These are phyloP conservation scores for Rosa hybrid DNA, from an alignment of 331 rosid species.

Conservation along the genomic window DNA sequence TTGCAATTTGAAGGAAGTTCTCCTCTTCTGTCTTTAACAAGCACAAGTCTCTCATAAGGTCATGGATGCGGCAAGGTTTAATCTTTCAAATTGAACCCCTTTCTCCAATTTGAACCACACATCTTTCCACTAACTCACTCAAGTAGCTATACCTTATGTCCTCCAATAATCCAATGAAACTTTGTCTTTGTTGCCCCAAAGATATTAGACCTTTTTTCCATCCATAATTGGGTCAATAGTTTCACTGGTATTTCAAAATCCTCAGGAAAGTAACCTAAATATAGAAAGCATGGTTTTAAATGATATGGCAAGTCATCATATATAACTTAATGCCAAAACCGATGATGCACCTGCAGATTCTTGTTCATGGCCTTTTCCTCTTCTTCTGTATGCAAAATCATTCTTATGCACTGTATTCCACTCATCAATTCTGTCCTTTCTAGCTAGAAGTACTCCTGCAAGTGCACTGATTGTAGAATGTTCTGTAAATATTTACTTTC, in stretches of 20 bases:
- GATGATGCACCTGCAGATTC: too few relatives aligned
- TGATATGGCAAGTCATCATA: too few relatives aligned
- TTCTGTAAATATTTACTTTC: too few relatives aligned
- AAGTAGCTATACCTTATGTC: slow-evolving; percentile 42
- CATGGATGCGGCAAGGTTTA: slow-evolving; percentile 41
- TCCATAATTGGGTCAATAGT: background rate
- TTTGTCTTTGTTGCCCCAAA: background rate
- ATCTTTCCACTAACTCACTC: slow-evolving; percentile 50
- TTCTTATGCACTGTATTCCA: slow-evolving; percentile 12
- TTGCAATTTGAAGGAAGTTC: too few relatives aligned
- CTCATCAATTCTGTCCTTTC: slow-evolving; percentile 5
- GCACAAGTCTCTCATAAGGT: slow-evolving; percentile 23
- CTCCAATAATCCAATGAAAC: slow-evolving; percentile 21
- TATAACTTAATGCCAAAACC: too few relatives aligned
- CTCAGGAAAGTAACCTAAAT: slow-evolving; percentile 9
- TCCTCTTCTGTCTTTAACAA: too few relatives aligned
- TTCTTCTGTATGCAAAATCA: background rate
- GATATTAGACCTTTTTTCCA: slow-evolving; percentile 27
- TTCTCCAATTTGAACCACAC: slow-evolving; percentile 47
- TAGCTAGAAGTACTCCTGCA: slow-evolving; percentile 9
- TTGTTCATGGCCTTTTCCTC: background rate
- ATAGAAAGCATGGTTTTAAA: too few relatives aligned
- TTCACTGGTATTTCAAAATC: slow-evolving; percentile 10
- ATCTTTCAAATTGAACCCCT: slow-evolving; percentile 36
- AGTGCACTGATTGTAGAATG: too few relatives aligned